These are phyloP conservation scores for Ramularia endophylla DNA, from an alignment of 2,329 filamentous ascomycete genomes.

Conservation along the genomic window DNA sequence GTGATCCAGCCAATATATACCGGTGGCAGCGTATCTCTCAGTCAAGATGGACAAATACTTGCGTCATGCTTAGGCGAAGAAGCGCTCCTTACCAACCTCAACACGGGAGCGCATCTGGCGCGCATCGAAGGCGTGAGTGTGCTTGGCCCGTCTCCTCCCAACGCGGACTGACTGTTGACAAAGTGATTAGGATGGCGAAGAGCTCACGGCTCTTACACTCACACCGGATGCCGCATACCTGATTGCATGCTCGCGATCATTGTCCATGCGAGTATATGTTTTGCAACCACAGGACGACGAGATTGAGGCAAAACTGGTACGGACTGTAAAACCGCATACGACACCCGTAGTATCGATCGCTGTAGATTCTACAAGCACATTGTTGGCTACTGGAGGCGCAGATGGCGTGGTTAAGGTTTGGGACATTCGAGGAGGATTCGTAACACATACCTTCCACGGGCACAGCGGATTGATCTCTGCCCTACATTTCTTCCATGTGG, in stretches of 20 bases:
- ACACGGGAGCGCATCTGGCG: constrained; percentile 74
- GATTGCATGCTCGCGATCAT: constrained; percentile 86
- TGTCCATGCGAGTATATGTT: constrained; percentile 88
- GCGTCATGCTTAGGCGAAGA: constrained; percentile 90
- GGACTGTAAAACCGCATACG: constrained; percentile 81
- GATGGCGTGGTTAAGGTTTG: constrained; percentile 95
- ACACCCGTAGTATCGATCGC: constrained; percentile 84
- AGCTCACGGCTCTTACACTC: constrained; percentile 71
- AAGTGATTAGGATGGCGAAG: constrained; percentile 51
- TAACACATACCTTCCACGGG: constrained; percentile 91
- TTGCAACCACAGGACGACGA: constrained; percentile 54
- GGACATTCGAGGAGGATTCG: constrained; percentile 85
- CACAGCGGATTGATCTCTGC: constrained; percentile 89
- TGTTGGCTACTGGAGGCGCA: constrained; percentile 86
- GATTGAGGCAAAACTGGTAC: constrained; percentile 62
- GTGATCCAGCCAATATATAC: constrained; percentile 92
- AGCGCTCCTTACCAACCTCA: constrained; percentile 77
- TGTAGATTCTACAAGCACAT: constrained; percentile 78
- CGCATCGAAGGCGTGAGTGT: constrained; percentile 75
- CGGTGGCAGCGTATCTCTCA: constrained; percentile 78
- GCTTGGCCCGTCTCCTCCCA: constrained; percentile 1
- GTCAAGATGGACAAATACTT: constrained; percentile 72
- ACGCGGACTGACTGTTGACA: constrained; percentile 35
- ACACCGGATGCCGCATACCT: constrained; percentile 85
- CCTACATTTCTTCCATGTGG: constrained; percentile 75